Conservation (phyloP, 2,329 filamentous ascomycete genomes). For the Emericellopsis atlantica region DNA sequence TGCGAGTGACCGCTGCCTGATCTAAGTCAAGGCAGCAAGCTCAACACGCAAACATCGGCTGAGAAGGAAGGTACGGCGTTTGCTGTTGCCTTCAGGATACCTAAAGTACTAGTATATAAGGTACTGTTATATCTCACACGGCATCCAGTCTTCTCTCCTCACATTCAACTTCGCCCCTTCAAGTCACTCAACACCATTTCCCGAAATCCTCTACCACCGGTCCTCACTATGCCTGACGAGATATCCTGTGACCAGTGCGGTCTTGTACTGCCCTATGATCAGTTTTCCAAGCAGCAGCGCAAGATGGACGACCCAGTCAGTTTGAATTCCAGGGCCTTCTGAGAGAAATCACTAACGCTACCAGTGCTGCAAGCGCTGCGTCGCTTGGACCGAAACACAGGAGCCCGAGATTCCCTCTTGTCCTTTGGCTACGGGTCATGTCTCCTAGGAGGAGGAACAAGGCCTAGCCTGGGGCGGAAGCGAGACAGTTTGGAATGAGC, state of each 20-base stretch:
- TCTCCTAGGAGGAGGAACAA: constrained; percentile 15
- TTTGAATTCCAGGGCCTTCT: background rate
- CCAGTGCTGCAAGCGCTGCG: constrained; percentile 20
- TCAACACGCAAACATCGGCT: no score
- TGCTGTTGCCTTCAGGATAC: no score
- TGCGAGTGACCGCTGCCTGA: no score
- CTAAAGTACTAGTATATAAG: no score
- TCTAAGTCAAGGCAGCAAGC: no score
- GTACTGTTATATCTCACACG: no score
- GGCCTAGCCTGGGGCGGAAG: background rate
- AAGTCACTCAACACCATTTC: background rate
- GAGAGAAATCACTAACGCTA: background rate
- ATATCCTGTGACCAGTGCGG: background rate
- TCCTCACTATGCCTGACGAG: background rate
- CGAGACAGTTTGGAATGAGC: background rate
- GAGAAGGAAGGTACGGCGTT: no score
- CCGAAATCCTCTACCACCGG: background rate
- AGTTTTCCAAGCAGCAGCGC: background rate
- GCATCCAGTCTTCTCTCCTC: no score
- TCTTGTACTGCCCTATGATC: background rate
- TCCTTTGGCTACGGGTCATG: constrained; percentile 17
- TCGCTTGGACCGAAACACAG: constrained; percentile 21
- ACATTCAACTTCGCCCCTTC: background rate
- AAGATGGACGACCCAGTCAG: background rate
- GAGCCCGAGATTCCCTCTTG: constrained; percentile 17